Percentiles rank a stretch among this genome's conserved stretches.
These are phyloP conservation scores for Cryptosporidium andersoni DNA, from an alignment of 169 alveolate genomes.

Conservation along the genomic window DNA sequence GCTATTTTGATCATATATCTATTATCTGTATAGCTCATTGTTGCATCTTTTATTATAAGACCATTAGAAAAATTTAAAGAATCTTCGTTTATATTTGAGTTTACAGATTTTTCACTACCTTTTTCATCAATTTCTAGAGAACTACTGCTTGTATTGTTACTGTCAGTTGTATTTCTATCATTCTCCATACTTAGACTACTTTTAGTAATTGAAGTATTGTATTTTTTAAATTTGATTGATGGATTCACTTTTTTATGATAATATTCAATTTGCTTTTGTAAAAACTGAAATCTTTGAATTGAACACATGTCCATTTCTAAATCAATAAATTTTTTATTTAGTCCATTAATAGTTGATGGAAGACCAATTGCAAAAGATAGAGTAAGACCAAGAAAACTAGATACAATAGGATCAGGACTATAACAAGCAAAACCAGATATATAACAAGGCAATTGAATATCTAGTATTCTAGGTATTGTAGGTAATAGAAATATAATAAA, in stretches of 20 bases:
- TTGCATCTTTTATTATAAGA: conserved; percentile 9
- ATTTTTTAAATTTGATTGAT: background rate
- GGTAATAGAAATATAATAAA: conserved; percentile 42
- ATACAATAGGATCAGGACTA: conserved; percentile 27
- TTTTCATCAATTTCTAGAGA: background rate
- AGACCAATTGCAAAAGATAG: conserved; percentile 26
- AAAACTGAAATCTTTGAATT: conserved; percentile 58
- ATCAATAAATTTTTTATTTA: conserved; percentile 40
- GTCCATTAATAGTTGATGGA: conserved; percentile 32
- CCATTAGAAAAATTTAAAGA: background rate
- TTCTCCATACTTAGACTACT: no score
- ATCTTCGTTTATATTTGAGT: background rate
- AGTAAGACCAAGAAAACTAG: conserved; percentile 41
- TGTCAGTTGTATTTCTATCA: background rate
- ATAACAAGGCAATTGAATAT: conserved; percentile 40
- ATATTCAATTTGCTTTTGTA: conserved; percentile 45
- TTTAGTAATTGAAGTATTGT: no score
- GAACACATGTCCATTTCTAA: conserved; percentile 69
- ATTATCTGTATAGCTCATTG: conserved; percentile 50
- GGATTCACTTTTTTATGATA: background rate
- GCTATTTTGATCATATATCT: background rate
- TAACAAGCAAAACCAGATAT: conserved; percentile 45
- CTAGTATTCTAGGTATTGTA: conserved; percentile 33
- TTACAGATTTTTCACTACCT: background rate
- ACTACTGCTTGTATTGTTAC: background rate